Evolutionary conservation across 75 land plant genomes (phyloP).

Genomic region (Azolla pinnata): DNA sequence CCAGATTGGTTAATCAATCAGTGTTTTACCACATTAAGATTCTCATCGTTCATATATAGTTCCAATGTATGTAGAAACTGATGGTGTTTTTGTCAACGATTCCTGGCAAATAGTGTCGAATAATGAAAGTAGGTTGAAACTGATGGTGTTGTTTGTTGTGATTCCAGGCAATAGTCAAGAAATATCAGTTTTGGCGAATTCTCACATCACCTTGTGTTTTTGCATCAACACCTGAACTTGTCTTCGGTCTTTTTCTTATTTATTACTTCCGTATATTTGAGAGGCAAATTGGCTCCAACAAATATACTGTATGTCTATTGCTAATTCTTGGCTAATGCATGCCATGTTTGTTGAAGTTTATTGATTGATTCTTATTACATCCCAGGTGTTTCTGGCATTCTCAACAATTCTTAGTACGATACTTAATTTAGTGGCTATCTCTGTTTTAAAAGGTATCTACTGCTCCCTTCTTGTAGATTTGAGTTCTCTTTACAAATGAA

Average conservation of each 20-base stretch:
- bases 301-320: slow-evolving; percentile 59
- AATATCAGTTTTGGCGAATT: slow-evolving; percentile 64
- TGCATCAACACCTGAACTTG: slow-evolving; percentile 84
- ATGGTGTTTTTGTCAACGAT: no score
- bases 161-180: slow-evolving; percentile 55
- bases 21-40: no score
- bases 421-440: not conserved
- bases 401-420: not conserved
- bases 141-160: not conserved
- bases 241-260: slow-evolving; percentile 83
- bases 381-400: not conserved
- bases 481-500: no score
- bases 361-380: not conserved
- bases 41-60: no score
- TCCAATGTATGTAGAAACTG: no score
- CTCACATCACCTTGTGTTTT: slow-evolving; percentile 64
- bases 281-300: slow-evolving; percentile 95
- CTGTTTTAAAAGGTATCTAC: not conserved
- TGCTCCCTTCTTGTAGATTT: no score
- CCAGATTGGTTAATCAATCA: no score
- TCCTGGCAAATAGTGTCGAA: no score
- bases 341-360: no score
- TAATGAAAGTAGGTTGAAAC: no score
- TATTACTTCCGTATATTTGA: slow-evolving; percentile 97
- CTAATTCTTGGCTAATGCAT: not conserved